Base-by-base conservation (phyloP, 495 filamentous ascomycete species). In the Penicillium paradoxum region DNA sequence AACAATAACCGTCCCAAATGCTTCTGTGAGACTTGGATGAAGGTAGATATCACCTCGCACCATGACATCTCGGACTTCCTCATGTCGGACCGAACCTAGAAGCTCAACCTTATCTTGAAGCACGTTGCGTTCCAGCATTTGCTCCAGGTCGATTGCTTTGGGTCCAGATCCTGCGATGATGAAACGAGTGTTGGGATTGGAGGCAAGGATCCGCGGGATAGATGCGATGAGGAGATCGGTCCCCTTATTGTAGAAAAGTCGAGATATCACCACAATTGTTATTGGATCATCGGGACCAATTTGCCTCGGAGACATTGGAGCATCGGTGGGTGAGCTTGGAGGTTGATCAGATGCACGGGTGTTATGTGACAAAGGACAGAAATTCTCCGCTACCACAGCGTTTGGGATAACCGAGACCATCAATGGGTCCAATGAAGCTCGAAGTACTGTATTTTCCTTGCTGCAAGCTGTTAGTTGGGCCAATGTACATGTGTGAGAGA, bases 331-430 rank as follows among this genome's bases (percentile, higher is more conserved):
- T 25, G 66, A 64, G 7, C 46, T 65, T n/a, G 59, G 65, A 45
- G 45, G 45, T 54, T 64, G 67, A 62, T 64, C 62, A 32, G 64
- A 46, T 53, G 63, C 45, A 48, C 64, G 62, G 19, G 56, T 53
- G 2, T 54, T 62, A 45, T 74, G 73, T 65, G 75, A 65, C 19
- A 86, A 68, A 0, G 93, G 93, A 25, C 83, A 80, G 66, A 97
- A 98, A 69, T 96, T 95, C 56, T 96, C 91, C 30, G 95, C 90
- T 13, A 98, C 93, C 3, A 98, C 88, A 4, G 93, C 93, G 64
- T 98, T 98, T 15, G 93, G 93, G 45, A 98, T 97, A 17, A 95
- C 93, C 0, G 91, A 97, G 29, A 97, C 93, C 86, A 95, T 96
- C 8, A 95, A 72, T 7, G 93, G 95, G 66, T 98, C 95, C 11